Conservation (phyloP, 768 basidiomycete species). For the Russula abietina region DNA sequence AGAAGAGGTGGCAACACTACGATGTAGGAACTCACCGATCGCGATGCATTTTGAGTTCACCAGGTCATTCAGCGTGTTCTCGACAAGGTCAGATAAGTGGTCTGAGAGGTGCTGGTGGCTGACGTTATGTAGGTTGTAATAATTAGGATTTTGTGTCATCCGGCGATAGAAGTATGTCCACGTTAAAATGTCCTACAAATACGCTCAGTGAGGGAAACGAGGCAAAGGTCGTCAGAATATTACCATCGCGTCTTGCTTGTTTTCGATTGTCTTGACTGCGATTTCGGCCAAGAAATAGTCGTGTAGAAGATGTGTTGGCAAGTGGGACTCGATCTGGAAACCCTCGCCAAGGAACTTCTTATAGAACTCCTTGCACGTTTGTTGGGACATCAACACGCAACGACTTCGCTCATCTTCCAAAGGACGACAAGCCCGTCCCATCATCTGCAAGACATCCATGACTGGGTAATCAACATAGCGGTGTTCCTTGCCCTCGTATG, state of each 20-base stretch:
- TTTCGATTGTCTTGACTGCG: conserved; percentile 97
- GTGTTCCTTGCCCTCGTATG: conserved; percentile 94
- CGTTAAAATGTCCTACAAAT: conserved; percentile 79
- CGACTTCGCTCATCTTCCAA: conserved; percentile 81
- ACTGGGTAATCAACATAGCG: conserved; percentile 98
- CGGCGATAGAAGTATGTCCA: conserved; percentile 99
- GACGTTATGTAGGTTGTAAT: conserved; percentile 91
- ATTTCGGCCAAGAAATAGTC: conserved; percentile 99
- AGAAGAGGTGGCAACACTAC: background rate
- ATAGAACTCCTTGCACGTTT: conserved; percentile 97
- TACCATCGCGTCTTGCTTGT: conserved; percentile 96
- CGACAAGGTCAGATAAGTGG: conserved; percentile 92
- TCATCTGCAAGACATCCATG: conserved; percentile 98
- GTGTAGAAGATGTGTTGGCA: conserved; percentile 84
- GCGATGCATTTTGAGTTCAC: conserved; percentile 93
- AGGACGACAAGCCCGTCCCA: conserved; percentile 96
- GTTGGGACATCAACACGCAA: conserved; percentile 96
- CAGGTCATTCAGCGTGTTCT: conserved; percentile 85
- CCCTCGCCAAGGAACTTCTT: conserved; percentile 97
- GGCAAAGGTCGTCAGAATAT: conserved; percentile 19
- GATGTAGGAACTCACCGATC: conserved; percentile 49
- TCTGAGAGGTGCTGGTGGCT: conserved; percentile 94
- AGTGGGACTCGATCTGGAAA: conserved; percentile 93
- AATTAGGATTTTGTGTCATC: conserved; percentile 96
- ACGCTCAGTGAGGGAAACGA: background rate